Percentiles rank a stretch among this genome's conserved stretches.
Evolutionary conservation across 2,329 filamentous ascomycete species (phyloP).

Genomic region (Fusarium miscanthi): DNA sequence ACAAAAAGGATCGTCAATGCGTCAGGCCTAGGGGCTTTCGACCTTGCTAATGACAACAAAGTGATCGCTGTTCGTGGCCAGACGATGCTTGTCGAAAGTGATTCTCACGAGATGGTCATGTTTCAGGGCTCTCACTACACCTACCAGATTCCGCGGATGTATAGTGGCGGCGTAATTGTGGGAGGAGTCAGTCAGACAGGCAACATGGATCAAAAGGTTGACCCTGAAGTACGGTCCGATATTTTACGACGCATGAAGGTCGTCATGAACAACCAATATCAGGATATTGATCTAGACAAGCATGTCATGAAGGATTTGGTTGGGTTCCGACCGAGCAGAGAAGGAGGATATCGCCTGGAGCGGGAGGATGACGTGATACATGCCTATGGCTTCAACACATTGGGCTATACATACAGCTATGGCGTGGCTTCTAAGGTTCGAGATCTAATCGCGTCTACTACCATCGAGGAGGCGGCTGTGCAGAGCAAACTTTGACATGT

Average conservation of each 20-base stretch:
- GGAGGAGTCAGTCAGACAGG: background rate
- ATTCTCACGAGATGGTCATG: background rate
- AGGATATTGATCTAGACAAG: background rate
- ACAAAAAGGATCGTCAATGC: background rate
- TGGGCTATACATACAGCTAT: background rate
- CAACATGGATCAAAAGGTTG: background rate
- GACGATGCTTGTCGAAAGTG: background rate
- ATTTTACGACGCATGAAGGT: background rate
- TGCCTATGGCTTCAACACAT: background rate
- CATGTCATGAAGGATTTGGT: background rate
- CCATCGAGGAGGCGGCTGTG: background rate
- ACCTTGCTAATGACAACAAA: background rate
- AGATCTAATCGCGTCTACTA: background rate
- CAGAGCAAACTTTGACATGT: background rate
- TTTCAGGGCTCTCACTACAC: background rate
- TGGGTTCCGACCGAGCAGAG: background rate
- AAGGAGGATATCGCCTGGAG: background rate
- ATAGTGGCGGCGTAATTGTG: background rate
- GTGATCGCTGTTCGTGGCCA: background rate
- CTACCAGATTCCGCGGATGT: background rate
- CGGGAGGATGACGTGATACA: background rate
- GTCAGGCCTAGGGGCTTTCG: background rate
- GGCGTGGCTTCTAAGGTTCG: background rate
- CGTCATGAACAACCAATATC: background rate
- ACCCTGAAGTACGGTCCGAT: background rate